Conservation (phyloP, 2,329 filamentous ascomycete species). For the Venturia nashicola region DNA sequence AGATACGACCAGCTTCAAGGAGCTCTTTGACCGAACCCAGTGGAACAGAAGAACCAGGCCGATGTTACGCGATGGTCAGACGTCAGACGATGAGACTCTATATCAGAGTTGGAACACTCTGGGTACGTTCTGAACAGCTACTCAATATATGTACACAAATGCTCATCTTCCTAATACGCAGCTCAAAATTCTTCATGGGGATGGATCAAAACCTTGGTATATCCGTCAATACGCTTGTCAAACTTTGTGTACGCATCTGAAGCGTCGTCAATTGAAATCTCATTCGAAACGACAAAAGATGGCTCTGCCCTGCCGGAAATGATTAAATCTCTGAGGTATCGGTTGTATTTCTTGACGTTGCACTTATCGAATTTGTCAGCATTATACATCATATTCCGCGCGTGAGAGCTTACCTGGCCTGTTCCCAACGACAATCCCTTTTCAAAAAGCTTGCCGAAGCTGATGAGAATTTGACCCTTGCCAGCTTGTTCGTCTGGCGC, state of each 20-base stretch:
- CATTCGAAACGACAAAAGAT: constrained; percentile 54
- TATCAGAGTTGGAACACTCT: neutral
- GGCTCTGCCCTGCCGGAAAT: constrained; percentile 52
- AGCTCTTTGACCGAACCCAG: neutral
- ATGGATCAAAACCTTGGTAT: constrained; percentile 56
- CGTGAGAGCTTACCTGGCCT: neutral
- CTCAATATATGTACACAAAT: neutral
- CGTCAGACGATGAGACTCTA: neutral
- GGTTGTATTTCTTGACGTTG: constrained; percentile 57
- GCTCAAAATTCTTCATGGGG: constrained; percentile 38
- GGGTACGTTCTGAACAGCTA: neutral
- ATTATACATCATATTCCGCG: constrained; percentile 35
- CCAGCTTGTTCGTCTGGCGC: constrained; percentile 47
- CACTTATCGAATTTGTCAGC: constrained; percentile 49
- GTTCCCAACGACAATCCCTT: constrained; percentile 31
- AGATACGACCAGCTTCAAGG: neutral
- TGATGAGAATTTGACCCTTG: constrained; percentile 52
- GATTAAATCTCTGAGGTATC: constrained; percentile 53
- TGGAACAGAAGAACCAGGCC: neutral
- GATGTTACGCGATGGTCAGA: neutral
- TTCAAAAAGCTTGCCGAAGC: constrained; percentile 57
- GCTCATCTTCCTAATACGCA: neutral
- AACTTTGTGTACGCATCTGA: constrained; percentile 52
- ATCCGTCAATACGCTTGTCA: constrained; percentile 52
- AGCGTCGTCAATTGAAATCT: constrained; percentile 50